These are phyloP conservation scores for Choiromyces venosus DNA, from an alignment of 495 filamentous ascomycete genomes.

Conservation along the genomic window DNA sequence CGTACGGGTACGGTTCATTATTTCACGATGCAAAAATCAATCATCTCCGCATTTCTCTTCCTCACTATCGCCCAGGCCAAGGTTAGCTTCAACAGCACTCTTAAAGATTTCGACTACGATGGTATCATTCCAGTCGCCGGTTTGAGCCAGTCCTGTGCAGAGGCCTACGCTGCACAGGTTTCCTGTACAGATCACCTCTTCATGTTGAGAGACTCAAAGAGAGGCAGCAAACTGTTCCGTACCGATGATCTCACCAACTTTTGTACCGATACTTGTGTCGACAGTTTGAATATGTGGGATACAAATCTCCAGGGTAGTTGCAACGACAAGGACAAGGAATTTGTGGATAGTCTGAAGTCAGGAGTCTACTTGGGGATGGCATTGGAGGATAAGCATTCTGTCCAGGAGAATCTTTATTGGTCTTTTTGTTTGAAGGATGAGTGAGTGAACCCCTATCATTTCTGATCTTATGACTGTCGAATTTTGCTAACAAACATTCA, in stretches of 20 bases:
- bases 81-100: conserved; percentile 24
- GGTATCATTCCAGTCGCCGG: conserved; percentile 3
- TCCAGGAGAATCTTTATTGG: conserved; percentile 32
- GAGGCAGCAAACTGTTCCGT: conserved; percentile 18
- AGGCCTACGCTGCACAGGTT: conserved; percentile 12
- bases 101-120: conserved; percentile 13
- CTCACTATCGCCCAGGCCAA: conserved; percentile 6
- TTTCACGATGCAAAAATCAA: conserved; percentile 7
- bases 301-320: conserved; percentile 20
- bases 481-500: neutral
- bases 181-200: conserved; percentile 17
- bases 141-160: conserved; percentile 14
- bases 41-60: conserved; percentile 7
- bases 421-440: conserved; percentile 26
- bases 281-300: conserved; percentile 25
- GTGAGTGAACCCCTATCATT: conserved; percentile 9
- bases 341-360: neutral
- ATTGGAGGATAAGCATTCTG: conserved; percentile 11
- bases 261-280: conserved; percentile 20
- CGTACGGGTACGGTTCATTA: conserved; percentile 6
- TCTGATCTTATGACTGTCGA: neutral
- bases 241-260: conserved; percentile 8
- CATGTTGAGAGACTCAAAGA: conserved; percentile 8
- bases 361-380: conserved; percentile 17
- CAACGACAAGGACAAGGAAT: conserved; percentile 8